Percentiles rank a stretch among this genome's conserved stretches.
These are phyloP conservation scores for Trichomonascus vanleenenianus DNA, from an alignment of 805 yeast genomes.

Conservation along the genomic window DNA sequence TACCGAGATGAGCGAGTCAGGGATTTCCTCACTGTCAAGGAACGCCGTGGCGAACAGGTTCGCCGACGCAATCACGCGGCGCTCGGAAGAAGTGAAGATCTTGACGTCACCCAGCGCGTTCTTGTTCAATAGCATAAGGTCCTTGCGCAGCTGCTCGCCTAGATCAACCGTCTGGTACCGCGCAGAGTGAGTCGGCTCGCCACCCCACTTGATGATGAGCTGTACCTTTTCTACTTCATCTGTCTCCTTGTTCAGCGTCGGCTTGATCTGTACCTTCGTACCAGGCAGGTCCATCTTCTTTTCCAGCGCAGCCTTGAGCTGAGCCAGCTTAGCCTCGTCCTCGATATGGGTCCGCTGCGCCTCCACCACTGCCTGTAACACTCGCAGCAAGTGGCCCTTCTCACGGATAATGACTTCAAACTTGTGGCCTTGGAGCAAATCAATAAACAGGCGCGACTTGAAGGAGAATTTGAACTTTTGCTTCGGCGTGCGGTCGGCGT, in stretches of 20 bases:
- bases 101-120: conserved; percentile 78
- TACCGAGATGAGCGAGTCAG: conserved; percentile 71
- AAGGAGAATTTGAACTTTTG: conserved; percentile 96
- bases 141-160: conserved; percentile 94
- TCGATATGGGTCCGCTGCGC: conserved; percentile 68
- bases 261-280: conserved; percentile 92
- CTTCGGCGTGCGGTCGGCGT: conserved; percentile 98
- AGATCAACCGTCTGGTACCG: conserved; percentile 88
- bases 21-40: conserved; percentile 60
- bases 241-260: conserved; percentile 55
- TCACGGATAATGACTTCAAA: conserved; percentile 95
- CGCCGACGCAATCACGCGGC: conserved; percentile 91
- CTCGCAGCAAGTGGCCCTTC: conserved; percentile 76
- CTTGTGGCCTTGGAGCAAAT: conserved; percentile 84
- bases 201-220: conserved; percentile 96
- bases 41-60: conserved; percentile 76
- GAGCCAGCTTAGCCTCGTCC: conserved; percentile 67
- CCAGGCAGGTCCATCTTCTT: conserved; percentile 91
- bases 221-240: conserved; percentile 86
- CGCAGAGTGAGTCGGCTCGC: conserved; percentile 98
- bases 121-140: conserved; percentile 75
- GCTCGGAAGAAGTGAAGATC: conserved; percentile 85
- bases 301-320: conserved; percentile 74
- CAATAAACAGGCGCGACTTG: conserved; percentile 76
- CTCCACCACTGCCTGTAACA: conserved; percentile 70